These are phyloP conservation scores for Cornus kousa DNA, from an alignment of 148 eudicot species.

Conservation along the genomic window DNA sequence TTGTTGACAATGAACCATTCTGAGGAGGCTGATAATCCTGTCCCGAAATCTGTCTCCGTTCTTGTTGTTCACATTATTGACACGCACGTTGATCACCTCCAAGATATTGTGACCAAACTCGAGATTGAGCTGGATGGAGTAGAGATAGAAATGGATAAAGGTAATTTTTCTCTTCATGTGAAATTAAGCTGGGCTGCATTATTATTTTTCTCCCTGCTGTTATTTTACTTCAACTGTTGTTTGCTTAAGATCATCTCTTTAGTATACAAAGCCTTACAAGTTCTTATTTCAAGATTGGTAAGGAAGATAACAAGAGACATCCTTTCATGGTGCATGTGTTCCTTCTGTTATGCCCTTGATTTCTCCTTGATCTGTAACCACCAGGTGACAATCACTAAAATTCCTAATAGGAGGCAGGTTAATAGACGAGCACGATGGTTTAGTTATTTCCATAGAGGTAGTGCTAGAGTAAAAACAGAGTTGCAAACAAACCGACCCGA, in stretches of 20 bases:
- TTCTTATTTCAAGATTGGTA: not conserved
- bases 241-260: not conserved
- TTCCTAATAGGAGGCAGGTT: too few species aligned
- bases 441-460: too few species aligned
- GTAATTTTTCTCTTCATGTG: slow-evolving; percentile 27
- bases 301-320: not conserved
- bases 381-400: too few species aligned
- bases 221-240: not conserved
- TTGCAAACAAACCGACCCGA: too few species aligned
- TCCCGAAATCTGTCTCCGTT: slow-evolving; percentile 76
- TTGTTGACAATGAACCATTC: slow-evolving; percentile 93
- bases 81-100: slow-evolving; percentile 93
- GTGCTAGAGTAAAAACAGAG: too few species aligned
- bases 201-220: not conserved
- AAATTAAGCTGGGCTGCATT: not conserved
- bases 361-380: not conserved
- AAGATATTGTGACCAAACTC: slow-evolving; percentile 81
- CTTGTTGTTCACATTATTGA: slow-evolving; percentile 89
- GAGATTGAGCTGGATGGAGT: slow-evolving; percentile 91
- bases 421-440: too few species aligned
- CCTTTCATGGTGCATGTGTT: not conserved
- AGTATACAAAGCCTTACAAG: not conserved
- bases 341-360: not conserved
- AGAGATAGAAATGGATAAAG: slow-evolving; percentile 84
- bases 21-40: slow-evolving; percentile 98